phyloP scores from a whole-genome alignment of 2,329 filamentous ascomycete species.

The Coniochaeta pulveracea region DNA sequence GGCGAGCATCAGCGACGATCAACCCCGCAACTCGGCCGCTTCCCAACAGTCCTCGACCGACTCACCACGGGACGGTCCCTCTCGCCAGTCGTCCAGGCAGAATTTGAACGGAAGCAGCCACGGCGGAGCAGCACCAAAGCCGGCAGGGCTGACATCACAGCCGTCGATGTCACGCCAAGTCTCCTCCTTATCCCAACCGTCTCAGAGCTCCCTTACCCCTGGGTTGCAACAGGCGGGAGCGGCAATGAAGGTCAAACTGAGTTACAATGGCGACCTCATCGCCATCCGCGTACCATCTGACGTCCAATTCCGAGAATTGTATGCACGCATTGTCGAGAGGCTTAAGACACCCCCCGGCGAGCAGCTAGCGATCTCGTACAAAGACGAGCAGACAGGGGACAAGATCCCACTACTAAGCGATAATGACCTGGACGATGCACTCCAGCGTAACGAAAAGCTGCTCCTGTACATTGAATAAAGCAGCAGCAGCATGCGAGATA shows the following conservation, averaged over 20 bases:
- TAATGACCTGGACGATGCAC: constrained; percentile 67
- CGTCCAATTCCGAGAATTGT: constrained; percentile 66
- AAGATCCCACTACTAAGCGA: constrained; percentile 68
- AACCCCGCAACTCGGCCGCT: constrained; percentile 63
- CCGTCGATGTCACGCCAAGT: constrained; percentile 29
- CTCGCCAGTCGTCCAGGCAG: constrained; percentile 53
- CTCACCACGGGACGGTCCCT: constrained; percentile 47
- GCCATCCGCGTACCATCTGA: constrained; percentile 80
- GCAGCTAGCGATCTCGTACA: constrained; percentile 72
- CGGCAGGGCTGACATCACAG: constrained; percentile 19
- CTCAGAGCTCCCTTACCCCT: constrained; percentile 44
- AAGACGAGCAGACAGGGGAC: constrained; percentile 69
- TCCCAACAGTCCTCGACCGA: constrained; percentile 57
- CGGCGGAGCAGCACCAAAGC: constrained; percentile 23
- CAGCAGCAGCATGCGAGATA: too few relatives aligned
- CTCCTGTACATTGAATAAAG: constrained; percentile 56
- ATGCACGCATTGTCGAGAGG: constrained; percentile 75
- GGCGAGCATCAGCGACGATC: constrained; percentile 41
- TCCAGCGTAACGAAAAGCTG: constrained; percentile 79
- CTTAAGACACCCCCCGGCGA: constrained; percentile 60
- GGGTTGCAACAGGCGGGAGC: constrained; percentile 32
- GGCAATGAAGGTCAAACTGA: constrained; percentile 87
- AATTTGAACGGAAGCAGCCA: constrained; percentile 45
- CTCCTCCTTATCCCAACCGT: constrained; percentile 38
- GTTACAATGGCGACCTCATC: constrained; percentile 84